Percentiles rank a stretch among this genome's conserved stretches.
Conservation (phyloP, 192 early-diverging fungal species). For the Coemansia sp. region DNA sequence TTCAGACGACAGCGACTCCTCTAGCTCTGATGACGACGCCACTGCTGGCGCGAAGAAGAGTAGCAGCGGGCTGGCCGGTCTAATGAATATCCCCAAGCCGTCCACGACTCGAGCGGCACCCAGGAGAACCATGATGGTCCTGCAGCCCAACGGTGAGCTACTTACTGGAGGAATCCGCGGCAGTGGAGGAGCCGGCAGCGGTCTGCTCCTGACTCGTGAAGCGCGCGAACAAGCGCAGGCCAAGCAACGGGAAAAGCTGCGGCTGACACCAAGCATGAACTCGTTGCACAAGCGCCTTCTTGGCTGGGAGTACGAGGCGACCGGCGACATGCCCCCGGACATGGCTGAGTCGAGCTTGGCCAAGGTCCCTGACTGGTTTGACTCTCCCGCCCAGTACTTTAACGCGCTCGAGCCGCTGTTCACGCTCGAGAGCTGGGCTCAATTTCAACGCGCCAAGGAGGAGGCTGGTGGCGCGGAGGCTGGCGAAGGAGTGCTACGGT, state of each 20-base stretch:
- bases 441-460: constrained; percentile 74
- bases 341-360: constrained; percentile 18
- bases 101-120: constrained; percentile 4
- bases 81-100: constrained; percentile 19
- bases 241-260: constrained; percentile 49
- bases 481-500: constrained; percentile 48
- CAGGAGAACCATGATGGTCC: constrained; percentile 21
- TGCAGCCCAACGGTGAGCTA: constrained; percentile 1
- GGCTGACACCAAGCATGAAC: constrained; percentile 59
- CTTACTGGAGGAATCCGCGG: not conserved
- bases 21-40: constrained; percentile 31
- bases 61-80: constrained; percentile 22
- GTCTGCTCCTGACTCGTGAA: constrained; percentile 8
- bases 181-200: not conserved
- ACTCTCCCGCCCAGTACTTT: constrained; percentile 62
- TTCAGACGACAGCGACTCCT: constrained; percentile 18
- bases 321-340: constrained; percentile 63
- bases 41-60: constrained; percentile 7
- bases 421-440: constrained; percentile 84
- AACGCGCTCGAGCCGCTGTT: constrained; percentile 79
- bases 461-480: constrained; percentile 44
- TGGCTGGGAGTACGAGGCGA: constrained; percentile 60
- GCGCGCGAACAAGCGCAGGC: constrained; percentile 34
- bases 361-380: constrained; percentile 65
- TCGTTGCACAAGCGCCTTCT: constrained; percentile 64